Evolutionary conservation across 257 asterid genomes (phyloP).

Genomic region (Primulina tabacum): DNA sequence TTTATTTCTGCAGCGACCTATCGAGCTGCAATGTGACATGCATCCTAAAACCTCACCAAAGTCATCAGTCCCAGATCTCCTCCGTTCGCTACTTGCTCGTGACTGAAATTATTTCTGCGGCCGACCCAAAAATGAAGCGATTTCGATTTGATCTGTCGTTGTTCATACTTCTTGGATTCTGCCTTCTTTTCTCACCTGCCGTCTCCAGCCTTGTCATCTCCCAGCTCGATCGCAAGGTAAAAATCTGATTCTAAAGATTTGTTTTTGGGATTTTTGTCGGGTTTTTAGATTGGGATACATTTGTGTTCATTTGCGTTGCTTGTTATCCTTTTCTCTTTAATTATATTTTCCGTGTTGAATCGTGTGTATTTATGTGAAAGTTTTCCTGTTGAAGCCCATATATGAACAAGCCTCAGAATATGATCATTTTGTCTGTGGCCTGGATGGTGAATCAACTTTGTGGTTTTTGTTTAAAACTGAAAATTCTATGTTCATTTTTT

Average conservation of each 20-base stretch:
- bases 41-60: background rate
- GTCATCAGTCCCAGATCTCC: background rate
- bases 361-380: background rate
- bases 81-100: background rate
- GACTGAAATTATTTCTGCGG: background rate
- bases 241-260: background rate
- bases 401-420: background rate
- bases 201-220: constrained; percentile 73
- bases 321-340: background rate
- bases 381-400: background rate
- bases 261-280: background rate
- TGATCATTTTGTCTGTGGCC: background rate
- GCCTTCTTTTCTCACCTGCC: constrained; percentile 36
- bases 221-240: constrained; percentile 84
- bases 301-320: background rate
- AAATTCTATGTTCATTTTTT: background rate
- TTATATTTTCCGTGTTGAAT: background rate
- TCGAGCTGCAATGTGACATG: background rate
- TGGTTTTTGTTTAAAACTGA: constrained; percentile 7
- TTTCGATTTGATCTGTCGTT: constrained; percentile 33
- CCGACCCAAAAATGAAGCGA: constrained; percentile 30
- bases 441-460: constrained; percentile 14
- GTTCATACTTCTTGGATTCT: constrained; percentile 25
- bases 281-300: background rate
- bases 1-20: no score